Evolutionary conservation across 2,329 filamentous ascomycete species (phyloP).

Genomic region (Periconia sp.): DNA sequence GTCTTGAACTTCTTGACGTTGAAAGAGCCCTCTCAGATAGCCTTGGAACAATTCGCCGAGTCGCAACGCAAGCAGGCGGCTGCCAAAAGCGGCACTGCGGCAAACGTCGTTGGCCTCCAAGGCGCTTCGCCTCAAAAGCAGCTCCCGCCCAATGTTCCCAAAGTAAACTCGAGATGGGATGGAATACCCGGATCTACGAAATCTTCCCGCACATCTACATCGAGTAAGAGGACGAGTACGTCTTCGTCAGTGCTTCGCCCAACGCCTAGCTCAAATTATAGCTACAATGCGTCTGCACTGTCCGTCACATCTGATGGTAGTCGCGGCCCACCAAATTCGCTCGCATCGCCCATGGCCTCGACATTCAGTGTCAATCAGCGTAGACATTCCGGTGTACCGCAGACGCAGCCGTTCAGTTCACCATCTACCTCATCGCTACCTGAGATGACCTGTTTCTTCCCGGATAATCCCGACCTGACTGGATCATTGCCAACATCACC

Average conservation of each 20-base stretch:
- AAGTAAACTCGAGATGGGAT: slow-evolving; percentile 62
- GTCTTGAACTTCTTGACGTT: slow-evolving; percentile 55
- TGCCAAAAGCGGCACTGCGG: slow-evolving; percentile 28
- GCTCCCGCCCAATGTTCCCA: slow-evolving; percentile 57
- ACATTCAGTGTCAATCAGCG: slow-evolving; percentile 11
- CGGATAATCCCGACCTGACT: slow-evolving; percentile 25
- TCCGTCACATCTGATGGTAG: slow-evolving; percentile 32
- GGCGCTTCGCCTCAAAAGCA: slow-evolving; percentile 52
- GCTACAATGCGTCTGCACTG: slow-evolving; percentile 23
- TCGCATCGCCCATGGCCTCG: slow-evolving; percentile 30
- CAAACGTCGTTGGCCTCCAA: slow-evolving; percentile 31
- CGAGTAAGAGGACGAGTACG: slow-evolving; percentile 24
- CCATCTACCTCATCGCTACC: slow-evolving; percentile 30
- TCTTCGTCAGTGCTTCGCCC: slow-evolving; percentile 20
- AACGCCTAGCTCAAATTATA: slow-evolving; percentile 12
- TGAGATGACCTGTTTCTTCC: slow-evolving; percentile 36
- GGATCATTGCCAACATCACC: slow-evolving; percentile 18
- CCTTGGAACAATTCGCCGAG: slow-evolving; percentile 54
- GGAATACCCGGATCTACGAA: slow-evolving; percentile 54
- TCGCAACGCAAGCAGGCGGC: slow-evolving; percentile 50
- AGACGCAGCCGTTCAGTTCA: slow-evolving; percentile 16
- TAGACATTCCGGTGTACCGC: slow-evolving; percentile 14
- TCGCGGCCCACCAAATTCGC: slow-evolving; percentile 36
- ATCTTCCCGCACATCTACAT: slow-evolving; percentile 17
- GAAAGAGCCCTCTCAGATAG: slow-evolving; percentile 57